Evolutionary conservation across 2,329 filamentous ascomycete species (phyloP).

Genomic region (Sarocladium oryzae): DNA sequence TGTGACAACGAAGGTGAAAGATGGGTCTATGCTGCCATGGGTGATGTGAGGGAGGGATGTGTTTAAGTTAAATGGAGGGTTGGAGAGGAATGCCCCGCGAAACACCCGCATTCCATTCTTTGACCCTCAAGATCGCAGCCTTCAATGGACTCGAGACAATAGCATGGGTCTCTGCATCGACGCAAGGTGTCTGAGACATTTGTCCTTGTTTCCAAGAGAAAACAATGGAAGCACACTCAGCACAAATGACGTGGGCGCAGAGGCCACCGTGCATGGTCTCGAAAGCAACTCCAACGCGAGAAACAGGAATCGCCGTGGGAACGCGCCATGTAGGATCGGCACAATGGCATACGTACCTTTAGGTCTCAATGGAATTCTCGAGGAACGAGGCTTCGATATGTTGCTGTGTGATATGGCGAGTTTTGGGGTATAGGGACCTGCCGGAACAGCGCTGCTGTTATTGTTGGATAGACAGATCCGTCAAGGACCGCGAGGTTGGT

Average conservation of each 20-base stretch:
- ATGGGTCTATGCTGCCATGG: not conserved
- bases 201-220: conserved; percentile 1
- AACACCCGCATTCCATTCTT: conserved; percentile 1
- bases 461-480: conserved; percentile 1
- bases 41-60: not conserved
- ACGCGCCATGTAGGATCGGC: not conserved
- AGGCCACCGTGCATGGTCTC: not conserved
- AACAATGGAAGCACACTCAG: not conserved
- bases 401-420: not conserved
- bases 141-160: conserved; percentile 4
- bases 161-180: not conserved
- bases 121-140: not conserved
- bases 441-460: conserved; percentile 6
- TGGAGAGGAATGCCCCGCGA: conserved; percentile 8
- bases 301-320: not conserved
- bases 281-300: not conserved
- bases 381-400: conserved; percentile 4
- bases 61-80: conserved; percentile 9
- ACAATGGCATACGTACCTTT: not conserved
- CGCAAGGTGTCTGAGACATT: conserved; percentile 3
- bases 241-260: not conserved
- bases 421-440: not conserved
- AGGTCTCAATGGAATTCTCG: not conserved
- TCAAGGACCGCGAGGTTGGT: conserved; percentile 6
- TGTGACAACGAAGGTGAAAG: not conserved